Evolutionary conservation across 2,329 filamentous ascomycete genomes (phyloP).

Genomic region (Cordyceps fumosorosea): DNA sequence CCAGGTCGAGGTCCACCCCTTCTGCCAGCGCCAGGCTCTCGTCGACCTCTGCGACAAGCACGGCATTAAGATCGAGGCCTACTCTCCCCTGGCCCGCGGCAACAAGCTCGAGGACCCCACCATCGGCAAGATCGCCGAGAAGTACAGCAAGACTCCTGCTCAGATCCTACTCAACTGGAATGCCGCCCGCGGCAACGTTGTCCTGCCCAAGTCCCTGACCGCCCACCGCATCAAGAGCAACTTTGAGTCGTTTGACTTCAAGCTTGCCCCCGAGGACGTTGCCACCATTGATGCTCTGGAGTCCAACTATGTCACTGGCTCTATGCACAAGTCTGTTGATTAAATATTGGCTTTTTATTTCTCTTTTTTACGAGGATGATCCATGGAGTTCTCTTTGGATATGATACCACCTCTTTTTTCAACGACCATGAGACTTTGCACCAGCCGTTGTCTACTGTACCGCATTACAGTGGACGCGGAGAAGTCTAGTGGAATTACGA

Average conservation of each 20-base stretch:
- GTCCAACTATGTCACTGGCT: conserved; percentile 64
- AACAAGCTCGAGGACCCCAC: conserved; percentile 60
- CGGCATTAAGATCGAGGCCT: conserved; percentile 50
- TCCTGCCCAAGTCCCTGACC: conserved; percentile 66
- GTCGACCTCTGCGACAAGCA: conserved; percentile 50
- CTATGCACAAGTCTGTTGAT: conserved; percentile 34
- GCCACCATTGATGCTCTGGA: conserved; percentile 57
- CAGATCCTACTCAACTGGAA: conserved; percentile 77
- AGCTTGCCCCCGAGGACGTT: conserved; percentile 56
- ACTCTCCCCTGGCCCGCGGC: conserved; percentile 65
- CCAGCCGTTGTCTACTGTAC: background rate
- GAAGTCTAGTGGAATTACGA: conserved; percentile 9
- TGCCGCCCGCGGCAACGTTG: conserved; percentile 66
- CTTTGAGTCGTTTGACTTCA: conserved; percentile 53
- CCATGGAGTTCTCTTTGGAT: background rate
- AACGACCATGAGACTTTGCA: conserved; percentile 8
- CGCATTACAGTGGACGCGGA: background rate
- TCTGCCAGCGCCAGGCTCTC: conserved; percentile 57
- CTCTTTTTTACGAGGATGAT: conserved; percentile 11
- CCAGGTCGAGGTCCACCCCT: conserved; percentile 76
- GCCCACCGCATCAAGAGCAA: conserved; percentile 61
- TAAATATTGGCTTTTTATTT: conserved; percentile 18
- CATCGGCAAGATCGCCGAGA: conserved; percentile 55
- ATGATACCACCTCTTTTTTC: conserved; percentile 14
- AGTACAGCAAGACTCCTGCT: conserved; percentile 64